Conservation (phyloP, 2,329 filamentous ascomycete genomes). For the Hypoxylon sp. region DNA sequence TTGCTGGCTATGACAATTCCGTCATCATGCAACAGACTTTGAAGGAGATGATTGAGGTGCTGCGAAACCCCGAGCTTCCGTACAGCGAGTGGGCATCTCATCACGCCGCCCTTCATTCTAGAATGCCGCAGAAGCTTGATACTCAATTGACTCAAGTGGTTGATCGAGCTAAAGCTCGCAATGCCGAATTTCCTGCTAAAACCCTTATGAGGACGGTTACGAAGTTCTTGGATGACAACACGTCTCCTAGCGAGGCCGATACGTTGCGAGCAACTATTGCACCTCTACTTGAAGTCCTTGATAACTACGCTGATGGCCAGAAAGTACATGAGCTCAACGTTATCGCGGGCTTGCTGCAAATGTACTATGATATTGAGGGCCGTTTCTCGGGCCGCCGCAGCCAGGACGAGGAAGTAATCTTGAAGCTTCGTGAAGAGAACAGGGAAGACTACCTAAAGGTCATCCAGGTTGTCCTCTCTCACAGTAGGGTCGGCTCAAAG, state of each 20-base stretch:
- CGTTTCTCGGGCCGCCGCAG: slow-evolving; percentile 88
- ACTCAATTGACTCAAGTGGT: slow-evolving; percentile 85
- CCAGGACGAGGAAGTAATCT: slow-evolving; percentile 93
- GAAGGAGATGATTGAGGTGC: slow-evolving; percentile 89
- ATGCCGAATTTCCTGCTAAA: slow-evolving; percentile 92
- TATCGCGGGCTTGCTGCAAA: slow-evolving; percentile 82
- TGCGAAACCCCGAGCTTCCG: slow-evolving; percentile 90
- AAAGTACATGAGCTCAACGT: slow-evolving; percentile 91
- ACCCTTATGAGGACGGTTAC: slow-evolving; percentile 84
- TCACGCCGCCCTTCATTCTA: slow-evolving; percentile 94
- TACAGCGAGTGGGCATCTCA: slow-evolving; percentile 98
- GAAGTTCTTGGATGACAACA: slow-evolving; percentile 91
- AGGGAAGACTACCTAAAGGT: slow-evolving; percentile 91
- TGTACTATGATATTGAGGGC: slow-evolving; percentile 87
- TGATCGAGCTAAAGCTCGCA: slow-evolving; percentile 83
- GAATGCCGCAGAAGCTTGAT: slow-evolving; percentile 96
- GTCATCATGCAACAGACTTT: slow-evolving; percentile 92
- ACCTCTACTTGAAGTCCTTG: slow-evolving; percentile 83
- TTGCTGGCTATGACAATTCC: slow-evolving; percentile 96
- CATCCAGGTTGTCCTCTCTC: slow-evolving; percentile 90
- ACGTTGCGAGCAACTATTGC: slow-evolving; percentile 80
- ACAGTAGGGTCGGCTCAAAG: slow-evolving; percentile 93
- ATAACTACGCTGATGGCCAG: slow-evolving; percentile 86
- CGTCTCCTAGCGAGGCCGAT: slow-evolving; percentile 79
- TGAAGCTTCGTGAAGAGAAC: slow-evolving; percentile 95